Evolutionary conservation across 2,329 filamentous ascomycete genomes (phyloP), one percentile per base, ranked within the genome.

Genomic region (Pyrenophora teres): DNA sequence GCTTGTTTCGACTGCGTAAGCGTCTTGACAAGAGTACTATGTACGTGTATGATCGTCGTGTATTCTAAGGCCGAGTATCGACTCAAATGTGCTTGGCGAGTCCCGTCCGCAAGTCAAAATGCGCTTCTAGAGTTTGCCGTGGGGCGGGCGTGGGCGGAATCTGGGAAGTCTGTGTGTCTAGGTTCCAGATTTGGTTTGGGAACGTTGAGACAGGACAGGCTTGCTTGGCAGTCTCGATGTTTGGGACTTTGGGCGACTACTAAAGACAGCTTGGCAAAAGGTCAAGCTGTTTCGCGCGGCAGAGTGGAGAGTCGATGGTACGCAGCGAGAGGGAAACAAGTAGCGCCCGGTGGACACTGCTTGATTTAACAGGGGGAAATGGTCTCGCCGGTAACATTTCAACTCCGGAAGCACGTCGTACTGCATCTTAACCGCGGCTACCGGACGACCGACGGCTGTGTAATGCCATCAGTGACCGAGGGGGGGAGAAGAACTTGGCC

Each of bases 231-330:
- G 63, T 62, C 56, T 61, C 55, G 45, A 59, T 46, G 55, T 63
- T 64, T 65, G 58, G 56, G 57, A 45, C 60, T 57, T 63, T 64
- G 58, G 62, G 40, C 37, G 64, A 62, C 60, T 63, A 62, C 60
- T 52, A 54, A 9, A 59, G 52, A 52, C 46, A 38, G 49, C 63
- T 62, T 64, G 60, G 59, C 61, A 50, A 40, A 46, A 36, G 35
- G 35, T 38, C 50, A 44, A 59, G 54, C 39, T 59, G 57, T 62
- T 61, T 66, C 62, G 60, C 57, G 65, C 65, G 58, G 61, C 63
- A 60, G 57, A 66, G 65, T 67, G 67, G 66, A 62, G 59, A 62
- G 45, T 47, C 33, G 36, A 54, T 60, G 61, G 57, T 51, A 61
- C 54, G 51, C 52, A 39, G 52, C 38, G 48, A 45, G 33, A 50